Evolutionary conservation across 768 basidiomycete genomes (phyloP).

Genomic region (Megacollybia marginata): DNA sequence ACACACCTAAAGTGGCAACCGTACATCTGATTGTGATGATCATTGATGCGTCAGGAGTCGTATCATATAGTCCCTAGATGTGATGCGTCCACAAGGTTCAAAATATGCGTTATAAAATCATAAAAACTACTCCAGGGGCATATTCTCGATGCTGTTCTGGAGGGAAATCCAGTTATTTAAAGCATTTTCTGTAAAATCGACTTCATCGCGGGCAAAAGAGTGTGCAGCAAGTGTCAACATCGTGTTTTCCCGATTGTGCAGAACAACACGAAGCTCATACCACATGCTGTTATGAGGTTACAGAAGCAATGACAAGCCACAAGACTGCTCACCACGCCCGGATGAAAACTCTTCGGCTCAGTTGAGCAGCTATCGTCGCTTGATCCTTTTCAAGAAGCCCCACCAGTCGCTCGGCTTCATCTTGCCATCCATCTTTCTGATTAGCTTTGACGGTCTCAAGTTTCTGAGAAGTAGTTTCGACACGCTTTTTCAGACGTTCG

Average conservation of each 20-base stretch:
- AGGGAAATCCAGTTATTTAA: constrained; percentile 71
- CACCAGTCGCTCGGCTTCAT: constrained; percentile 73
- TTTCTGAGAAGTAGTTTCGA: constrained; percentile 69
- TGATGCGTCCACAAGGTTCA: background rate
- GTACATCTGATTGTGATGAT: no score
- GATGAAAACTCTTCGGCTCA: constrained; percentile 80
- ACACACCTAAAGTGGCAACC: no score
- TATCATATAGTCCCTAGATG: no score
- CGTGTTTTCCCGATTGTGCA: constrained; percentile 86
- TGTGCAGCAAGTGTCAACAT: constrained; percentile 70
- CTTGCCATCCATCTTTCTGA: constrained; percentile 79
- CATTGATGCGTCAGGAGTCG: no score
- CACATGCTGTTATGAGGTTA: constrained; percentile 59
- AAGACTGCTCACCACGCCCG: constrained; percentile 61
- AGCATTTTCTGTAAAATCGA: constrained; percentile 55
- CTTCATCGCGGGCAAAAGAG: constrained; percentile 68
- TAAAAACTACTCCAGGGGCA: constrained; percentile 68
- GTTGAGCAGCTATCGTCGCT: constrained; percentile 62
- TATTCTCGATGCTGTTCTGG: constrained; percentile 59
- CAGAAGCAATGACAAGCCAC: constrained; percentile 1
- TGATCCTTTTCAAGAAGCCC: constrained; percentile 80
- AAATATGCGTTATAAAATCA: background rate
- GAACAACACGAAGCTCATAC: constrained; percentile 89
- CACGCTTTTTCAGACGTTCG: constrained; percentile 80
- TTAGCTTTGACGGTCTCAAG: constrained; percentile 65